phyloP scores from a whole-genome alignment of 2,329 filamentous ascomycete genomes.

The Nigrospora oryzae region DNA sequence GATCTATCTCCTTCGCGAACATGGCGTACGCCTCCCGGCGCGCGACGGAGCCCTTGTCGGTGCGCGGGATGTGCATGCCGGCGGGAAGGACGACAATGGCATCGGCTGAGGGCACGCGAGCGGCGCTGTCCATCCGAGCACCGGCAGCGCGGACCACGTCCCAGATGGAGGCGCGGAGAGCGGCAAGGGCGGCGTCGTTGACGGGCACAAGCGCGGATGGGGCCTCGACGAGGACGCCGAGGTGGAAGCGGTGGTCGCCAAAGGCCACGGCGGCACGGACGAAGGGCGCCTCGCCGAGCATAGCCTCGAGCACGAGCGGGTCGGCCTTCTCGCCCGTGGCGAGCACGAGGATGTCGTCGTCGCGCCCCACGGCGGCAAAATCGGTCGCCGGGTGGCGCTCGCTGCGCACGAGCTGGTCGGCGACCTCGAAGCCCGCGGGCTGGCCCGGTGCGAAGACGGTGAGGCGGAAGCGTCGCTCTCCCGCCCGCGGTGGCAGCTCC shows the following conservation, averaged over 20 bases:
- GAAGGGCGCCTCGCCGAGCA: slow-evolving; percentile 7
- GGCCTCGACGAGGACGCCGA: slow-evolving; percentile 14
- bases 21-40: slow-evolving; percentile 11
- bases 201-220: not conserved
- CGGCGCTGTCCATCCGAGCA: slow-evolving; percentile 10
- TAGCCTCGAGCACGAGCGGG: slow-evolving; percentile 11
- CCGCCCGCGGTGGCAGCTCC: not conserved
- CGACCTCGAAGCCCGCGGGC: not conserved
- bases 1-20: slow-evolving; percentile 7
- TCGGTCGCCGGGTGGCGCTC: not conserved
- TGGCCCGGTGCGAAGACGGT: not conserved
- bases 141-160: slow-evolving; percentile 6
- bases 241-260: slow-evolving; percentile 12
- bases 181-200: not conserved
- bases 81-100: slow-evolving; percentile 10
- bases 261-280: slow-evolving; percentile 11
- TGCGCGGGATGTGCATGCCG: slow-evolving; percentile 8
- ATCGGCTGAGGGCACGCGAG: slow-evolving; percentile 9
- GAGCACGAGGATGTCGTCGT: slow-evolving; percentile 13
- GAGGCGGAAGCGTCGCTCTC: not conserved
- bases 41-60: slow-evolving; percentile 15
- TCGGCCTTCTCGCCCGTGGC: slow-evolving; percentile 15
- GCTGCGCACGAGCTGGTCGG: not conserved
- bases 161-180: not conserved
- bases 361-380: not conserved